These are phyloP conservation scores for Kodamaea leandrae DNA, from an alignment of 805 yeast species.

Conservation along the genomic window DNA sequence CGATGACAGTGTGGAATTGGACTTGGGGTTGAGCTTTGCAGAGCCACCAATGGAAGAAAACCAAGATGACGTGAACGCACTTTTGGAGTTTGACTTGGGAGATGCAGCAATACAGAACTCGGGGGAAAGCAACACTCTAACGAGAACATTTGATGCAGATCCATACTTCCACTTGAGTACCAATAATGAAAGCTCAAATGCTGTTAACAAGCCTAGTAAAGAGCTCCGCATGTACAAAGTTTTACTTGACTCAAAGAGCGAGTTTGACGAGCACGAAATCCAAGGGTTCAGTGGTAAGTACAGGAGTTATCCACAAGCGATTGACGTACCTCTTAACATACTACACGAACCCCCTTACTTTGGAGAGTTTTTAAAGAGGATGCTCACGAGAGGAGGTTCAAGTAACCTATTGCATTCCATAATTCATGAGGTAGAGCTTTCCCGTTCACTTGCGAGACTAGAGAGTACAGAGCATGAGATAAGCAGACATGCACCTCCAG, in stretches of 20 bases:
- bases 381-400: not conserved
- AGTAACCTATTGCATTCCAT: conserved; percentile 3
- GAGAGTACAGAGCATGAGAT: conserved; percentile 7
- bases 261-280: not conserved
- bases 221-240: not conserved
- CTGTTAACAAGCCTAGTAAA: not conserved
- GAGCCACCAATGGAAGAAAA: conserved; percentile 12
- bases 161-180: conserved; percentile 14
- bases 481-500: conserved; percentile 1
- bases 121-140: conserved; percentile 1
- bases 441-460: conserved; percentile 7
- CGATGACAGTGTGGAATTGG: conserved; percentile 2
- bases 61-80: conserved; percentile 13
- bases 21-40: not conserved
- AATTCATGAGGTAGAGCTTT: conserved; percentile 8
- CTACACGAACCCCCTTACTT: not conserved
- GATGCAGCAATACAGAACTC: not conserved
- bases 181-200: too few relatives aligned
- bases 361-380: not conserved
- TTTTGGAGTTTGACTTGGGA: conserved; percentile 10
- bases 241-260: not conserved
- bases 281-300: not conserved
- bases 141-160: conserved; percentile 9
- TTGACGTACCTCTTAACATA: not conserved
- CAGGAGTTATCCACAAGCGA: not conserved